Conservation (phyloP, 495 filamentous ascomycete genomes). For the Neurospora sp. region DNA sequence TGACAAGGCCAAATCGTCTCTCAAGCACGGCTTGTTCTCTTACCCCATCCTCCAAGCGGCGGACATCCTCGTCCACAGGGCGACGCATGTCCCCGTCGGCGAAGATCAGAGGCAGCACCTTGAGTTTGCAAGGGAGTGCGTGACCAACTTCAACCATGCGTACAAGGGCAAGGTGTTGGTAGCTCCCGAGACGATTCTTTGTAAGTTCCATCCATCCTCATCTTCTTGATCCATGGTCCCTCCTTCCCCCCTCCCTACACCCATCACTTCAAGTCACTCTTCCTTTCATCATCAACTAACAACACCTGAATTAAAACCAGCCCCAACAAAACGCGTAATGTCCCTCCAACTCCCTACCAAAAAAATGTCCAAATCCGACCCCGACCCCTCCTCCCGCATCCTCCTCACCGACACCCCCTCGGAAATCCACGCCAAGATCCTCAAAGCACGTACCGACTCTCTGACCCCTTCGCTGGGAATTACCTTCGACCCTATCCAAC, state of each 20-base stretch:
- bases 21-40: slow-evolving; percentile 88
- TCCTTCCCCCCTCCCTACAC: not conserved
- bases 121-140: slow-evolving; percentile 79
- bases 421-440: slow-evolving; percentile 57
- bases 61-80: slow-evolving; percentile 78
- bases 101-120: slow-evolving; percentile 90
- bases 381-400: slow-evolving; percentile 60
- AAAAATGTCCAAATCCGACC: slow-evolving; percentile 93
- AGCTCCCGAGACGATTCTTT: slow-evolving; percentile 62
- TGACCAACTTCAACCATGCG: slow-evolving; percentile 69
- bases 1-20: slow-evolving; percentile 39
- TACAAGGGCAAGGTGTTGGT: slow-evolving; percentile 52
- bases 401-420: slow-evolving; percentile 60
- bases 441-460: slow-evolving; percentile 67
- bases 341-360: slow-evolving; percentile 61
- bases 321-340: slow-evolving; percentile 74
- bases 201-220: slow-evolving; percentile 33
- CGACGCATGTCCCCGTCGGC: slow-evolving; percentile 93
- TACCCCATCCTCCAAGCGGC: slow-evolving; percentile 95
- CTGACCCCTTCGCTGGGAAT: slow-evolving; percentile 30
- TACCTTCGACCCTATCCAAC: slow-evolving; percentile 55
- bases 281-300: not conserved
- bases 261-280: too few species aligned
- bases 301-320: not conserved
- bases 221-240: not conserved